Conservation (phyloP, 495 filamentous ascomycete species). For the Melanomma pulvis-pyrius region DNA sequence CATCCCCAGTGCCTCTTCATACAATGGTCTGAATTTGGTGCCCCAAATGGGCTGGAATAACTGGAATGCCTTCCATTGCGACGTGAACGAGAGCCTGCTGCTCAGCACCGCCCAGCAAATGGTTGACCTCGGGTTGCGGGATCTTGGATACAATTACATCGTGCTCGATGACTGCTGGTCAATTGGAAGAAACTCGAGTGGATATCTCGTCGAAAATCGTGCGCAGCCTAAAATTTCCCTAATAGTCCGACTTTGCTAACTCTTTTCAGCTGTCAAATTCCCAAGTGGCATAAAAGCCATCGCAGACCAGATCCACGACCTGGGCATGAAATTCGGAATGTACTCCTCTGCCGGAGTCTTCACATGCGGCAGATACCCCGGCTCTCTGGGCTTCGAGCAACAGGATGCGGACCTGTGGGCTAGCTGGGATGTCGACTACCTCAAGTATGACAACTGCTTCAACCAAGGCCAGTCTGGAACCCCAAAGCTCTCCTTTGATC, state of each 20-base stretch:
- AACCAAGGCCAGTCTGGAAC: constrained; percentile 57
- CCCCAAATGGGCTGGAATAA: constrained; percentile 45
- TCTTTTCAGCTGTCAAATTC: constrained; percentile 51
- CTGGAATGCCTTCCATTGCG: constrained; percentile 59
- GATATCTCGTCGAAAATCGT: constrained; percentile 50
- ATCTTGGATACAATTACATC: constrained; percentile 69
- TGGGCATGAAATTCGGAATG: constrained; percentile 68
- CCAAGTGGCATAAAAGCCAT: constrained; percentile 64
- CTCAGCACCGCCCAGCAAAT: constrained; percentile 53
- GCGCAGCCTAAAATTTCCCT: constrained; percentile 33
- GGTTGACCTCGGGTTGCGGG: constrained; percentile 58
- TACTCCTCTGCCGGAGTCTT: constrained; percentile 57
- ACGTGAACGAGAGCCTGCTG: constrained; percentile 55
- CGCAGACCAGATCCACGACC: constrained; percentile 58
- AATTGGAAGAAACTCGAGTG: constrained; percentile 50
- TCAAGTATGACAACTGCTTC: constrained; percentile 78
- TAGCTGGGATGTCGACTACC: constrained; percentile 59
- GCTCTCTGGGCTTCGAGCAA: constrained; percentile 62
- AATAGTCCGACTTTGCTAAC: not conserved
- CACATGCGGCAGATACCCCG: constrained; percentile 57
- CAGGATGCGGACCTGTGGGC: constrained; percentile 64
- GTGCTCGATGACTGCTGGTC: constrained; percentile 71
- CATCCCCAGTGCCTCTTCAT: constrained; percentile 27
- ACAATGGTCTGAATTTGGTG: constrained; percentile 33
- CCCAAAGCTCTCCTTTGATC: constrained; percentile 50